Percentiles rank a stretch among this genome's conserved stretches.
phyloP scores from a whole-genome alignment of 768 basidiomycete species.

The Pholiota microspora region DNA sequence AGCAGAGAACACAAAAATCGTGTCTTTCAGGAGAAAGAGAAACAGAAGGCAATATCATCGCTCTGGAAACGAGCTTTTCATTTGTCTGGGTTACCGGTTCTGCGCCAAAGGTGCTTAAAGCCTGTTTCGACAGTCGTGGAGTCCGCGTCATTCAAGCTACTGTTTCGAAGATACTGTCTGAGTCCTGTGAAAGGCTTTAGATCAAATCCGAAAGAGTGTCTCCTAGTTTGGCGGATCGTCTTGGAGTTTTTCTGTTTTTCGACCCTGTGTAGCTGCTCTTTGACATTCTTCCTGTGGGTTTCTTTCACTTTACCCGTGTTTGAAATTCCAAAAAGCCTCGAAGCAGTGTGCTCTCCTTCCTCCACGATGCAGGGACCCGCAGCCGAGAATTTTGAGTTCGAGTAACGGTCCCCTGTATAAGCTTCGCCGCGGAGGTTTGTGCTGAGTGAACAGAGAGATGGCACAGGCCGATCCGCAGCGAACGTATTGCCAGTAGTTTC shows the following conservation, averaged over 20 bases:
- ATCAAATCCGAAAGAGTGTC: slow-evolving; percentile 17
- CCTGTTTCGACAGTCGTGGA: neutral
- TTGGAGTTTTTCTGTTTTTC: neutral
- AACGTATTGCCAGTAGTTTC: neutral
- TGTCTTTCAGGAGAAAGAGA: too few species aligned
- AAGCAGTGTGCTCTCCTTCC: slow-evolving; percentile 18
- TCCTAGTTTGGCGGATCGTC: neutral
- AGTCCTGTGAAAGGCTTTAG: neutral
- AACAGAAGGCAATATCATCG: too few species aligned
- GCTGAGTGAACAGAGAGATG: neutral
- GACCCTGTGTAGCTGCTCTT: neutral
- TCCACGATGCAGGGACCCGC: slow-evolving; percentile 7
- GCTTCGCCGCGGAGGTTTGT: neutral
- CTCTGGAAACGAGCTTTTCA: neutral
- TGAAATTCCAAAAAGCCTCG: slow-evolving; percentile 17
- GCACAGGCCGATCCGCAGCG: neutral
- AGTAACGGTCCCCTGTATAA: neutral
- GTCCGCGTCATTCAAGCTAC: neutral
- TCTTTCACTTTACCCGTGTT: slow-evolving; percentile 6
- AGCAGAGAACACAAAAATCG: too few species aligned
- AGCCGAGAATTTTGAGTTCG: neutral
- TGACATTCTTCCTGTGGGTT: neutral
- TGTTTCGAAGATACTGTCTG: neutral
- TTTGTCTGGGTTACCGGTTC: neutral
- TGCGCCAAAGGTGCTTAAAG: neutral